Base-by-base conservation (phyloP, 352 stramenopile genomes). In the Pythium sp. region DNA sequence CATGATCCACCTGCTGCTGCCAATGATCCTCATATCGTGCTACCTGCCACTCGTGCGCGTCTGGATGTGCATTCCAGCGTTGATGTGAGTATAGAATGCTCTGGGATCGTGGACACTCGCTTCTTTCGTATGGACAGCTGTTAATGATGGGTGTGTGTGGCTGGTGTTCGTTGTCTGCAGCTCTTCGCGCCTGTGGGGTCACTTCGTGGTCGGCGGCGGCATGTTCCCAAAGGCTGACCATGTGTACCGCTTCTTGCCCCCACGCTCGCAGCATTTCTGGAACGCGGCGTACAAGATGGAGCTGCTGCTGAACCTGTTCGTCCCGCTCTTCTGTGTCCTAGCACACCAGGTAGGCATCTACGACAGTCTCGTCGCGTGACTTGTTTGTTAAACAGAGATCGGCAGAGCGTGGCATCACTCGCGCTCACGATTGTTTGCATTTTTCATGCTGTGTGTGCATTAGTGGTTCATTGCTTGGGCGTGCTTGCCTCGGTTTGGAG, bases 241-340 rank as follows among this genome's bases (percentile, higher is more conserved):
- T 65, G 83, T 93, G 57, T 94, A 93, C 64, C 77, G 84, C 47
- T 94, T 93, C 65, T 84, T 74, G 15, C 87, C 84, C 30, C 83
- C 82, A 28, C 75, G 84, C 14, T 91, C 84, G 60, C 78, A 82
- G 58, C 81, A 91, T 55, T 94, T 94, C 62, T 91, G 82, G 84
- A 91, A 88, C 54, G 85, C 85, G 1, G 82, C 83, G 18, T 93
- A 90, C 72, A 87, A 86, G 65, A 91, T 93, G 75, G 87, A 94
- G 65, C 68, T 94, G 36, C 75, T 94, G 58, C 71, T 94, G 3
- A 91, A 92, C 62, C 60, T 90, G 4, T 87, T 82, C 51, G 81
- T 94, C 11, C 87, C 87, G 69, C 70, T 91, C 24, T 93, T 93
- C 61, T 92, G 85, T 60, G 82, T 91, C 24, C 66, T 94, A 28